These are phyloP conservation scores for Sugiyamaella paludigena DNA, from an alignment of 1,139 yeast genomes.

Conservation along the genomic window DNA sequence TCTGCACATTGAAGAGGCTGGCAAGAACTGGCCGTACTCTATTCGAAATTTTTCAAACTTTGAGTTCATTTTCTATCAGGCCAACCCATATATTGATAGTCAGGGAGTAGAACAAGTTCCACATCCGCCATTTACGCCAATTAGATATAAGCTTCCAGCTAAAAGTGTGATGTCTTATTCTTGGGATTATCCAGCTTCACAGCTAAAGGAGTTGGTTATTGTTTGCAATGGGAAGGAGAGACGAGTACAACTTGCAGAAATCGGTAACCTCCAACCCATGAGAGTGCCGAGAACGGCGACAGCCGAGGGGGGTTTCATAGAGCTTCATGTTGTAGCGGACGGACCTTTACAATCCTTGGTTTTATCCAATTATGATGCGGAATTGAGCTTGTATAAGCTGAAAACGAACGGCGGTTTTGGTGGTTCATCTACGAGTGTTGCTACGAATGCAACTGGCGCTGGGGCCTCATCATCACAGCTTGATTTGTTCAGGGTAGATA, in stretches of 20 bases:
- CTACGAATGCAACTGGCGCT: conserved; percentile 1
- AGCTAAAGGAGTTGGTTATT: conserved; percentile 73
- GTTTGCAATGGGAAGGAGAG: conserved; percentile 71
- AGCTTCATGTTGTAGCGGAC: conserved; percentile 90
- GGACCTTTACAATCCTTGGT: conserved; percentile 91
- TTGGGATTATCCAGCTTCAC: conserved; percentile 95
- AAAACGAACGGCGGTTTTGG: conserved; percentile 17
- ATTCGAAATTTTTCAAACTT: conserved; percentile 83
- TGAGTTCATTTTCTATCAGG: conserved; percentile 82
- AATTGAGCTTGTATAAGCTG: conserved; percentile 65
- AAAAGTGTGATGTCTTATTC: conserved; percentile 97
- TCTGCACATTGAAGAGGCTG: conserved; percentile 69
- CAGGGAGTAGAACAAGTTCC: conserved; percentile 53
- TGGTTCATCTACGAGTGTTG: conserved; percentile 6
- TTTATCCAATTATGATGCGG: conserved; percentile 78
- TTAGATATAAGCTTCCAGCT: conserved; percentile 77
- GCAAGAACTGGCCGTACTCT: conserved; percentile 87
- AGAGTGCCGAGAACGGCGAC: conserved; percentile 55
- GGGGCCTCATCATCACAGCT: conserved; percentile 21
- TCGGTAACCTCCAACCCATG: conserved; percentile 88
- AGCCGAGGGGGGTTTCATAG: conserved; percentile 53
- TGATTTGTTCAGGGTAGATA: conserved; percentile 61
- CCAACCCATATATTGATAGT: conserved; percentile 74
- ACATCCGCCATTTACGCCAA: conserved; percentile 42
- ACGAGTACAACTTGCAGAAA: conserved; percentile 81